Percentiles rank a stretch among this genome's conserved stretches.
Conservation (phyloP, 371 early-diverging fungal genomes). For the Syncephalastrum monosporum region DNA sequence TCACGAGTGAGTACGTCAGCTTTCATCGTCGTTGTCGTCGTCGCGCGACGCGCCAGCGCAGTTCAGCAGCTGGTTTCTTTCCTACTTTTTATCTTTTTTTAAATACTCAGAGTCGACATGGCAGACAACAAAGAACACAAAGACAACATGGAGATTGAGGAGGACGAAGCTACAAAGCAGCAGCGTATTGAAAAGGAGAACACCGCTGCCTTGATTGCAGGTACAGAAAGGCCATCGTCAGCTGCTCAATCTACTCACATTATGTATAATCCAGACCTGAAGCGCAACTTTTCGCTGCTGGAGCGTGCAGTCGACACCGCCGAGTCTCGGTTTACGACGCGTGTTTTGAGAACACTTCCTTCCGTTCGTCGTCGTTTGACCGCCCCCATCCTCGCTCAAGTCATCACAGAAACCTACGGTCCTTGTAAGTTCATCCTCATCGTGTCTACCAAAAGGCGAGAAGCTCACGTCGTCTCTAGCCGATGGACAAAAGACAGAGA, state of each 20-base stretch:
- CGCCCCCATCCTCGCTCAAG: conserved; percentile 61
- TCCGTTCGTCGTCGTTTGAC: conserved; percentile 79
- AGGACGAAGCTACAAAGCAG: conserved; percentile 41
- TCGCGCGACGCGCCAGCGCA: neutral
- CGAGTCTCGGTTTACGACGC: conserved; percentile 85
- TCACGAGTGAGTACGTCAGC: too few species aligned
- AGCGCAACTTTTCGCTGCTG: conserved; percentile 76
- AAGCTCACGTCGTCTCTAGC: conserved; percentile 3
- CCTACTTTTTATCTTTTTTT: neutral
- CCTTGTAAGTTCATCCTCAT: conserved; percentile 47
- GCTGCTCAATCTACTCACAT: neutral
- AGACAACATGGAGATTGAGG: conserved; percentile 45
- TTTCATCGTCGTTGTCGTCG: conserved; percentile 4
- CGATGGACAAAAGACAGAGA: conserved; percentile 24
- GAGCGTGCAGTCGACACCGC: conserved; percentile 81
- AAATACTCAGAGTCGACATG: conserved; percentile 16
- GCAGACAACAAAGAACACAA: conserved; percentile 27
- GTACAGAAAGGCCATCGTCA: conserved; percentile 6
- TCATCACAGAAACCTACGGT: conserved; percentile 60
- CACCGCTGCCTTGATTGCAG: conserved; percentile 26
- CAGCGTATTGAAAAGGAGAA: conserved; percentile 43
- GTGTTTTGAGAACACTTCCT: conserved; percentile 82
- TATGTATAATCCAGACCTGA: conserved; percentile 63
- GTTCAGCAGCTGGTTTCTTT: neutral
- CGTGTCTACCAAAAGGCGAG: conserved; percentile 8